Percentiles rank a stretch among this genome's conserved stretches.
phyloP scores from a whole-genome alignment of 176 grass and related monocot species.

The Pharus latifolius region DNA sequence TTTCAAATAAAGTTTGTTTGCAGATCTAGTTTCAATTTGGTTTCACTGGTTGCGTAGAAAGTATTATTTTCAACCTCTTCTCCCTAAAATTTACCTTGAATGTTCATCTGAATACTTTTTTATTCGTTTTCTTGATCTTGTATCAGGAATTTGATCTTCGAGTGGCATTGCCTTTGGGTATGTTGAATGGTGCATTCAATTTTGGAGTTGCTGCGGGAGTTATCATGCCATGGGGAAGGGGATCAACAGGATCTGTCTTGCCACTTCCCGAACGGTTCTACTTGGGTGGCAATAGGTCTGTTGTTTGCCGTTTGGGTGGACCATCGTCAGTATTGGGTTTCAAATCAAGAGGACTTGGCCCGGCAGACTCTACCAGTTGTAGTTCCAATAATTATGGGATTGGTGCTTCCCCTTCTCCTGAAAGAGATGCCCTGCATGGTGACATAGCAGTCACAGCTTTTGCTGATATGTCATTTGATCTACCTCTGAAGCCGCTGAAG shows the following conservation, averaged over 20 bases:
- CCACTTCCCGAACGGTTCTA: constrained; percentile 66
- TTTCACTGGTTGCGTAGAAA: no score
- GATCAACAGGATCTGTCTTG: constrained; percentile 30
- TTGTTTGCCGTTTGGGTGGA: constrained; percentile 54
- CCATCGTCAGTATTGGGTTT: constrained; percentile 67
- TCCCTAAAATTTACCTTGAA: neutral
- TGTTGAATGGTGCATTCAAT: constrained; percentile 70
- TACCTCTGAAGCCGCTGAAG: constrained; percentile 62
- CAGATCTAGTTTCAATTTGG: no score
- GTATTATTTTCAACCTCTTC: no score
- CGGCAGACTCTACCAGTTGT: constrained; percentile 17
- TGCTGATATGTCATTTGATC: constrained; percentile 89
- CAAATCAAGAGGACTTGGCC: constrained; percentile 60
- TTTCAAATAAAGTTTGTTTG: no score
- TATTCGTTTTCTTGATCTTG: neutral
- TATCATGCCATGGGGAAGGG: constrained; percentile 44
- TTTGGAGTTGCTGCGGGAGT: constrained; percentile 55
- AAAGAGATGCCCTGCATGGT: constrained; percentile 37
- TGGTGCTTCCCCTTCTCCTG: constrained; percentile 11
- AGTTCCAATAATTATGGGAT: constrained; percentile 24
- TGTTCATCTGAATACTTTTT: neutral
- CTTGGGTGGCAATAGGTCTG: constrained; percentile 62
- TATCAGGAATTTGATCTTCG: constrained; percentile 91
- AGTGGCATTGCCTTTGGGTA: constrained; percentile 64
- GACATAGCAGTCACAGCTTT: constrained; percentile 66